Evolutionary conservation across 345 rosid genomes (phyloP), one percentile per base, ranked within the genome.

Genomic region (Carallia pectinifolia): DNA sequence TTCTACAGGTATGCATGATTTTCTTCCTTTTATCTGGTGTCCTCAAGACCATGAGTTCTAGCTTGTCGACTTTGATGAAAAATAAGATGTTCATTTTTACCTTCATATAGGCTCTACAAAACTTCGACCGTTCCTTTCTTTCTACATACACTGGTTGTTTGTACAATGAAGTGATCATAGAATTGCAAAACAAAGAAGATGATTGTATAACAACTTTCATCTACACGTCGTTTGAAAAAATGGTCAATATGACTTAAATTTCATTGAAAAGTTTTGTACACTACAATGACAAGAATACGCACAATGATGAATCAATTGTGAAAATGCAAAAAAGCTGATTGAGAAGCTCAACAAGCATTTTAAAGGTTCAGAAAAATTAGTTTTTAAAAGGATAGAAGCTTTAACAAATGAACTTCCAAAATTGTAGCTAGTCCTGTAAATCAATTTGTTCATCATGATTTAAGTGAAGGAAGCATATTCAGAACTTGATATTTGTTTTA

Each of bases 321-420:
- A 90, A 75, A 78, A 89, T 4, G 71, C 84, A 50, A 87, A 87
- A 76, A 89, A 93, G 85, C 86, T 89, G 76, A 64, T 91, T 0
- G 89, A 85, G 81, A 93, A 87, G 81, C 66, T 93, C 83, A 91
- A 92, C 52, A 91, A 89, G 84, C 96, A 93, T 85, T 93, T 90
- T 78, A 93, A 88, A 79, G 89, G 85, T 69, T 64, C 83, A 69
- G 86, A 79, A 58, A 83, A 68, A 75, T 73, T 88, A 48, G 84
- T 86, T 62, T 74, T 93, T 65, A 93, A 88, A 33, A 93, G 84
- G 80, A 88, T 93, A 12, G 98, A 93, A 85, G 97, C 87, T 73
- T 89, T 93, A 69, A 77, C 81, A 38, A 93, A 90, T 77, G 98
- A 90, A 74, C 96, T 90, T 81, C 83, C 86, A 52, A 90, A 89